Evolutionary conservation across 148 eudicot species (phyloP), one percentile per base, ranked within the genome.

Genomic region (Euryodendron excelsum): DNA sequence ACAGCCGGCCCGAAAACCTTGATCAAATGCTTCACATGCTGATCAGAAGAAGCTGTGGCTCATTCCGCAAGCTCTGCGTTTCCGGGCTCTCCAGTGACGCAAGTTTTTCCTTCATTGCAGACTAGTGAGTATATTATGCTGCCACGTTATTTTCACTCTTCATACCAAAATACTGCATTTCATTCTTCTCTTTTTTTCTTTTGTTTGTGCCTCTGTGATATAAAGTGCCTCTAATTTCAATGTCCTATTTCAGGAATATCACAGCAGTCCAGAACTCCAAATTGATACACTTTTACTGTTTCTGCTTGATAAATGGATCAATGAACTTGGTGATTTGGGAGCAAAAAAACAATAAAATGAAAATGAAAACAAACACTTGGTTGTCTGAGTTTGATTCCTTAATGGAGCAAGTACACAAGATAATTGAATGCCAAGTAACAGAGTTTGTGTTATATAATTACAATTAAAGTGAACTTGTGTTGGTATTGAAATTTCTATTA

Each of bases 11-110:
- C 30, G 88, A 87, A 62, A 79, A 78, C 62, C 56, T 93, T 28
- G 92, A 91, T 81, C 87, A 83, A 23, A 93, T 93, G 96, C 90
- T 93, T 75, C 84, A 67, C 31, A 66, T 90, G 83, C 83, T 93
- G 8, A 71, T 93, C 11, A 58, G 80, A 48, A 85, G 92, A 83
- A 93, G 90, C 81, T 72, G 83, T 76, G 92, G 94, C 14, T 91
- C 92, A 8, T 86, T 91, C 25, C 87, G 87, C 2, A 84, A 87
- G 78, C 87, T 93, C 47, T 80, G 84, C 73, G 94, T 93, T 48
- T 87, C 88, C 65, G 93, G 96, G 68, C 79, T 93, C 52, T 71
- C 85, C 17, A 59, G 81, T 62, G 82, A 81, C 41, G 59, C 52
- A 39, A 85, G 84, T 36, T 83, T 93, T 62, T 85, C 81, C 63